Evolutionary conservation across 805 yeast species (phyloP), one percentile per base, ranked within the genome.

Genomic region (Wickerhamiella kurtzmanii): DNA sequence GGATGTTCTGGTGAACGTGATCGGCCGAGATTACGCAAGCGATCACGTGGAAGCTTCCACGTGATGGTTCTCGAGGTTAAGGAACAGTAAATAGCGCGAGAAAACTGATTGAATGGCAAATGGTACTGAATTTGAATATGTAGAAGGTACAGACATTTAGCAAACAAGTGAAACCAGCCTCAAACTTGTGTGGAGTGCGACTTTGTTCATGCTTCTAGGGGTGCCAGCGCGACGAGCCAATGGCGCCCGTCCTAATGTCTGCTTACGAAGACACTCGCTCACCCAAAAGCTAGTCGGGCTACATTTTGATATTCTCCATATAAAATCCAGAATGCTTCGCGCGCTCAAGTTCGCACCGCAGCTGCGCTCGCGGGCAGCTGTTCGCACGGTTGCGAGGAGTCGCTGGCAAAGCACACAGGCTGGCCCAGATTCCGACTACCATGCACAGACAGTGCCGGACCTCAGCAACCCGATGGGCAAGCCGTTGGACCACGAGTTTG

Each of bases 401-500:
- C 28, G 49, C 46, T 15, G 39, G 32, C n/a, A 44, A 37, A 47
- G 48, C 48, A 4, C 18, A n/a, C n/a, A n/a, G n/a, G n/a, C n/a
- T n/a, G 36, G 41, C 45, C 32, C 28, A 19, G n/a, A n/a, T 18
- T 20, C 41, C 9, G 41, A 35, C 15, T 44, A 41, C 42, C 42
- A 37, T 17, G 56, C 58, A 35, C 57, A 55, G 51, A 21, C 20
- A n/a, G 46, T 54, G 22, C 52, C 52, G 38, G 52, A 48, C 35
- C 44, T 44, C 52, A 48, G 36, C 41, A 45, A 50, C 45, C 63
- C 65, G 35, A 59, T 62, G 46, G 65, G 66, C 41, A 46, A 55
- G 46, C 65, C 65, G 36, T 43, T 50, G 39, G 62, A 60, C 51
- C 48, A 52, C 37, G 58, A 59, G 37, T 60, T 53, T 48, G 64